Base-by-base conservation (phyloP, 768 basidiomycete species). In the Tephrocybe sp. region DNA sequence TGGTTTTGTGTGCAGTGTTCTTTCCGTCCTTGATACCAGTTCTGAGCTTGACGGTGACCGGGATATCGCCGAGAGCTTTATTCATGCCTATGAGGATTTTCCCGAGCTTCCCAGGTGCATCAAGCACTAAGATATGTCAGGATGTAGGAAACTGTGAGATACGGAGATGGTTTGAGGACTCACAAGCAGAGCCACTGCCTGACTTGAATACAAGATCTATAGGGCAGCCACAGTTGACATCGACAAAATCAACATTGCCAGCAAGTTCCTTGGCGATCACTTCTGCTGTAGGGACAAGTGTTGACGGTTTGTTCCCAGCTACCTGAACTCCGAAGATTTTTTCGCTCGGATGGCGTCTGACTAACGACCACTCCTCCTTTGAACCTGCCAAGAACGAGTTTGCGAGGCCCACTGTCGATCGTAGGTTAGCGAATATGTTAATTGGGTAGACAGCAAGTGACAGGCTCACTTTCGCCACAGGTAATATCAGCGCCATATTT, bases 181-280 rank as follows among this genome's bases (percentile, higher is more conserved):
- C 59, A 94, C 93, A 66, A 22, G 94, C 94, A 49, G 88, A 89
- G 0, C 94, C 94, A 47, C 92, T 93, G 3, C 94, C 94, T 12
- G 81, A 79, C 60, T 88, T 89, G 71, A 95, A 97, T 1, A 99
- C 91, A 35, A 98, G 73, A 67, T 99, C 97, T 58, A 98, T 98
- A 3, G 97, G 97, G 67, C 97, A 98, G 6, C 95, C 95, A 66
- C 92, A 91, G 61, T 99, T 99, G 55, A 98, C 70, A 61, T 99
- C 95, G 1, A 95, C 90, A 59, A 97, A 98, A 61, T 98, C 92
- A 18, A 97, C 68, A 16, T 77, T 75, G 11, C 76, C 72, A 1
- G 74, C 74, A 56, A 83, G 80, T 62, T 91, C 86, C 53, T 77
- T 81, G 2, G 78, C 82, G 22, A 98, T 77, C 6, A 87, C 74